These are phyloP conservation scores for Stephania japonica DNA, from an alignment of 164 flowering plant genomes.

Conservation along the genomic window DNA sequence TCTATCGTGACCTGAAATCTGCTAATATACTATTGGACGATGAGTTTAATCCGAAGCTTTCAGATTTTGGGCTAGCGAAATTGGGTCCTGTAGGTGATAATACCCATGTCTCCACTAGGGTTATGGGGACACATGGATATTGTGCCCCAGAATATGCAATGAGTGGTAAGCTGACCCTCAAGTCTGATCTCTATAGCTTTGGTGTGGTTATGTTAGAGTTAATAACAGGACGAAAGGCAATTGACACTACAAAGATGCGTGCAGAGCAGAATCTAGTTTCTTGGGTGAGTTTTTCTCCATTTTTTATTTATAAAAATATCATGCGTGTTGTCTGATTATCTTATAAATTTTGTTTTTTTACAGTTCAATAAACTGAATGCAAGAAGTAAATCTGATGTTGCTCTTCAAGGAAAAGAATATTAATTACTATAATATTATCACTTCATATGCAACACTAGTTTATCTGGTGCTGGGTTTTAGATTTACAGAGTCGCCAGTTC, in stretches of 20 bases:
- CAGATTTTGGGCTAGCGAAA: conserved; percentile 90
- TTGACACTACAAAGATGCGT: conserved; percentile 34
- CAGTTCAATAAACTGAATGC: not conserved
- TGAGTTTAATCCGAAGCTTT: conserved; percentile 70
- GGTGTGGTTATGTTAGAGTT: conserved; percentile 79
- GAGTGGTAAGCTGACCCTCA: conserved; percentile 73
- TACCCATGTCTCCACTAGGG: conserved; percentile 80
- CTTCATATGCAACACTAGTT: not conserved
- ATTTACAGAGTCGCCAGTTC: not conserved
- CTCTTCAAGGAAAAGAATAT: not conserved
- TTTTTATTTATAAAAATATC: not conserved
- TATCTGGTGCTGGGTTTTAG: not conserved
- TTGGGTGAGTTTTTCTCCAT: conserved; percentile 48
- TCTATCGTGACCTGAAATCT: conserved; percentile 83
- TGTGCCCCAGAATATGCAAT: conserved; percentile 89
- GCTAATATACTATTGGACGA: conserved; percentile 72
- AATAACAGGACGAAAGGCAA: conserved; percentile 65
- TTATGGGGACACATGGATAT: conserved; percentile 86
- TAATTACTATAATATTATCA: not conserved
- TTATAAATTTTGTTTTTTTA: not conserved
- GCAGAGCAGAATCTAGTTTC: conserved; percentile 60
- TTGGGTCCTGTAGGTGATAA: conserved; percentile 83
- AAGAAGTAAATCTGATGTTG: not conserved
- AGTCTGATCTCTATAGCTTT: conserved; percentile 81
- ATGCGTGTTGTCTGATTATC: not conserved